Evolutionary conservation across 2,329 filamentous ascomycete genomes (phyloP), one percentile per base, ranked within the genome.

Genomic region (Fusarium tuaranense): DNA sequence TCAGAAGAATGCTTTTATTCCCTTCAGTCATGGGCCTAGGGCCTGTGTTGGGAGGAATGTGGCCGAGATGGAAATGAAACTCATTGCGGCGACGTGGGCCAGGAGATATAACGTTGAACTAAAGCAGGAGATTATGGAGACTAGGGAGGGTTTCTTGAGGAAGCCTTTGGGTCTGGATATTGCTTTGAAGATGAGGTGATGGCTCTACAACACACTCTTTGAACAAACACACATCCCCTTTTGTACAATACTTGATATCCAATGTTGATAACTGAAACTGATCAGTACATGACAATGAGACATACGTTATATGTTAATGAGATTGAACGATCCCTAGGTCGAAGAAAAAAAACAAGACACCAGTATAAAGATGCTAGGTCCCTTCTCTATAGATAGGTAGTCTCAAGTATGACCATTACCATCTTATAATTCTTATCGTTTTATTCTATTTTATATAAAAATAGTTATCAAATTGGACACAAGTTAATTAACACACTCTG

Each of bases 1-100:
- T 55, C 94, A 96, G 83, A 94, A 94, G 85, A 90, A 88, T 32
- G 91, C 91, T 0, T 95, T 94, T 68, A 92, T 94, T 51, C 92
- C 93, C 0, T 97, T 97, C 78, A 94, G 92, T 72, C 85, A 91
- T 39, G 92, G 92, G 0, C 92, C 93, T 0, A 83, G 92, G 8
- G 88, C 91, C 0, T 94, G 92, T 68, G 93, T 97, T 1, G 94
- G 94, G 0, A 84, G 94, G 38, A 97, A 97, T 71, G 92, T 97
- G 6, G 95, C 95, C 0, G 94, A 97, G 87, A 96, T 97, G 94
- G 94, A 97, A 82, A 87, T 97, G 85, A 92, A 93, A 79, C 87
- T 95, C 51, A 96, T 97, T 70, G 90, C 92, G 4, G 89, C 88
- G 0, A 94, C 94, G 48, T 93, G 88, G 89, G 87, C 84, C 20